These are phyloP conservation scores for cucumber (Cucumis sativus) DNA, from an alignment of 306 rosid species.

Conservation along the genomic window DNA sequence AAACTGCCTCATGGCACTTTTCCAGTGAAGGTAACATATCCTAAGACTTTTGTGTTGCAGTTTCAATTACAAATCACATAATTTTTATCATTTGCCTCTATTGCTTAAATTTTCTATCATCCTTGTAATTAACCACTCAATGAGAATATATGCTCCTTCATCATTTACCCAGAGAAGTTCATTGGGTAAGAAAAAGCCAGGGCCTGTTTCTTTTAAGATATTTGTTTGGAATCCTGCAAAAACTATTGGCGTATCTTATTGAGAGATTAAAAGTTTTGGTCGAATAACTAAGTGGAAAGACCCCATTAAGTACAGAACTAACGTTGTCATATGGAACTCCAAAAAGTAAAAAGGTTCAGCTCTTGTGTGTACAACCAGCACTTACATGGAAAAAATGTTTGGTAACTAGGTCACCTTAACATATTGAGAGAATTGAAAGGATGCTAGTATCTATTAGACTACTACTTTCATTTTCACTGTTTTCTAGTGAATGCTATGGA, in stretches of 20 bases:
- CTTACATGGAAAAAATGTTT: neutral
- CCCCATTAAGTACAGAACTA: neutral
- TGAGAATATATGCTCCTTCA: neutral
- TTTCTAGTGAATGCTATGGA: neutral
- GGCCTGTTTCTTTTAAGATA: neutral
- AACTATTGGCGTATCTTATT: neutral
- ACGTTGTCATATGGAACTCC: neutral
- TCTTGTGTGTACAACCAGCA: neutral
- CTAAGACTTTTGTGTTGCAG: neutral
- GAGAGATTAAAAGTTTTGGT: neutral
- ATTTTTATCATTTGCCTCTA: neutral
- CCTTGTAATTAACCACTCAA: neutral
- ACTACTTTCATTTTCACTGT: neutral
- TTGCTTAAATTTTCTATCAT: neutral
- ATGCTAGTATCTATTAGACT: neutral
- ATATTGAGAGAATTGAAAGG: neutral
- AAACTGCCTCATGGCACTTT: slow-evolving; percentile 89
- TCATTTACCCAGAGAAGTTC: neutral
- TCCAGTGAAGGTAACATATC: slow-evolving; percentile 87
- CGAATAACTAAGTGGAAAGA: neutral
- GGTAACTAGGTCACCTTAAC: neutral
- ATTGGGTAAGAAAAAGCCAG: neutral
- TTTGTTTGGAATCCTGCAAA: neutral
- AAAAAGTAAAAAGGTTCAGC: neutral
- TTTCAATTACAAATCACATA: neutral